phyloP scores from a whole-genome alignment of 345 rosid genomes.

The Citrus maxima region DNA sequence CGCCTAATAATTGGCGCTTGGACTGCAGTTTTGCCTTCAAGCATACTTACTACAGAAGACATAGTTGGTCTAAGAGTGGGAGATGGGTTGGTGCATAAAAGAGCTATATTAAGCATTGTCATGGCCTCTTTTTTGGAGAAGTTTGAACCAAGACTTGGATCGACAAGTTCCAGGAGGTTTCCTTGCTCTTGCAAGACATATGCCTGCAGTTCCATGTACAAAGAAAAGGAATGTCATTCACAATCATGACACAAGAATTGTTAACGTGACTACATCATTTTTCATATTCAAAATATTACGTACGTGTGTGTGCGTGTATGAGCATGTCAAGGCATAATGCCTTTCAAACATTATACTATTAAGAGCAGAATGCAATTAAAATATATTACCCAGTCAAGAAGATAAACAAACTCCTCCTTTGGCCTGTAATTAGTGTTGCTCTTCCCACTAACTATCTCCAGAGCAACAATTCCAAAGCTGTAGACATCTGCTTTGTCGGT shows the following conservation, averaged over 20 bases:
- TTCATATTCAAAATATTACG: too few relatives aligned
- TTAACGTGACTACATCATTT: neutral
- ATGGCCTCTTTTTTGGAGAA: constrained; percentile 59
- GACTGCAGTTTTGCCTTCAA: constrained; percentile 68
- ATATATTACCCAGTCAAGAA: constrained; percentile 76
- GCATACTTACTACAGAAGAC: constrained; percentile 81
- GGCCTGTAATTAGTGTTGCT: constrained; percentile 97
- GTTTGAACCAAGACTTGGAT: constrained; percentile 54
- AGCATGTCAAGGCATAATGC: neutral
- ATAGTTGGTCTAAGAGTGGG: constrained; percentile 86
- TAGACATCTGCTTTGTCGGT: constrained; percentile 93
- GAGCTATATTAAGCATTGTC: constrained; percentile 65
- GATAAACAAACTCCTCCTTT: constrained; percentile 90
- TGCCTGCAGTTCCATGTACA: constrained; percentile 42
- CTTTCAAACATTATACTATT: neutral
- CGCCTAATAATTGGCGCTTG: constrained; percentile 74
- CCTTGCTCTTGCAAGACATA: constrained; percentile 94
- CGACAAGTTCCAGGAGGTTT: constrained; percentile 80
- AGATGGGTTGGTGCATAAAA: constrained; percentile 87
- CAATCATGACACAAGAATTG: neutral
- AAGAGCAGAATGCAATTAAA: neutral
- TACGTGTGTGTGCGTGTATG: too few relatives aligned
- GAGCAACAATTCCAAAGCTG: constrained; percentile 76
- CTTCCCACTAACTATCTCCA: constrained; percentile 89
- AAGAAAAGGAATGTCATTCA: neutral